Base-by-base conservation (phyloP, 345 rosid genomes). In the Corchorus olitorius region DNA sequence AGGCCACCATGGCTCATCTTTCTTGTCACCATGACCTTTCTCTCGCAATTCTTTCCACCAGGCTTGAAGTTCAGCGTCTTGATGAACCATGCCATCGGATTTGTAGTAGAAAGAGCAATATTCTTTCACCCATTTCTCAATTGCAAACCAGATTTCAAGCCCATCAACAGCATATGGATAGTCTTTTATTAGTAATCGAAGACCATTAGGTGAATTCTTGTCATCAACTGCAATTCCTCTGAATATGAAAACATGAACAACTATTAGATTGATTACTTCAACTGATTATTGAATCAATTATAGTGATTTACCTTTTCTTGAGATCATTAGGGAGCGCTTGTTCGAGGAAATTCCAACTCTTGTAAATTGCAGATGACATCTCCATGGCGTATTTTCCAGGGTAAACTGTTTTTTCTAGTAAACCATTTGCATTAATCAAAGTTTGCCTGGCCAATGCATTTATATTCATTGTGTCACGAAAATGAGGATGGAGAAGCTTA, bases 151-250 rank as follows among this genome's bases (percentile, higher is more conserved):
- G 10, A 94, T 86, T 79, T 91, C 89, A 46, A 92, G 81, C 69
- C 98, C 98, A 55, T 94, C 98, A 0, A 92, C 97, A 1, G 97
- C 98, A 46, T 79, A 92, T 0, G 98, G 98, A 72, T 92, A 94
- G 72, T 94, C 98, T 75, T 85, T 81, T 14, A 92, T 94, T 15
- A 94, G 76, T 74, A 94, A 93, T 60, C 79, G 86, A 10, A 94
- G 83, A 6, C 92, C 92, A 19, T 78, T 79, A 8, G 67, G 84
- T 17, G 70, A 76, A 6, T 76, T 81, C 2, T 76, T 17, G 77
- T 91, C 94, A 17, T 75, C 81, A 45, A 89, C 78, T 5, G 92
- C 97, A 52, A 94, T 80, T 79, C 97, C 97, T 84, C 97, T 92
- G 81, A 20, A 41, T 20, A n/a, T 27, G 14, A 39, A 58, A 59